phyloP scores from a whole-genome alignment of 2,329 filamentous ascomycete species.

The Ustulina deusta region DNA sequence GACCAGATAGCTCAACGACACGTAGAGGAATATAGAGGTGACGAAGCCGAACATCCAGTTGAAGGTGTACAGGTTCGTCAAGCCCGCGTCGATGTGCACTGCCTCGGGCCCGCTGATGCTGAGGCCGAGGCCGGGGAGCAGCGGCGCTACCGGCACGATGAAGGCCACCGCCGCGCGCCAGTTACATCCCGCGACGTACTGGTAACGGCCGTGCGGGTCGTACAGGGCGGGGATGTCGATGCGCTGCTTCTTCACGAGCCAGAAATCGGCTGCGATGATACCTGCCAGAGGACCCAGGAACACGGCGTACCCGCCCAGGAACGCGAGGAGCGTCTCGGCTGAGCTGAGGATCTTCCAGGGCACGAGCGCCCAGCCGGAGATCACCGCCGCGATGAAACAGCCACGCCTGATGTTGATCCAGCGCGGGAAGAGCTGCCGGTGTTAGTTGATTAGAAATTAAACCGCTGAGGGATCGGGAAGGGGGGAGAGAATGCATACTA shows the following conservation, averaged over 20 bases:
- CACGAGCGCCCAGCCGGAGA: conserved; percentile 69
- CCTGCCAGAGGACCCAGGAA: conserved; percentile 74
- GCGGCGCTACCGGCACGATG: conserved; percentile 66
- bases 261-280: conserved; percentile 71
- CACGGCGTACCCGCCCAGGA: conserved; percentile 70
- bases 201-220: conserved; percentile 59
- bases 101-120: conserved; percentile 53
- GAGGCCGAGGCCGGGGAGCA: conserved; percentile 66
- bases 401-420: conserved; percentile 69
- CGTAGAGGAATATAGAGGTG: conserved; percentile 67
- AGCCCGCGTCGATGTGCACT: conserved; percentile 56
- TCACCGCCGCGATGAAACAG: conserved; percentile 64
- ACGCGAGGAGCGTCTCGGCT: conserved; percentile 69
- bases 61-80: conserved; percentile 69
- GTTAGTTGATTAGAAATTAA: not conserved
- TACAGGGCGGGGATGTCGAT: conserved; percentile 57
- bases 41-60: conserved; percentile 75
- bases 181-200: conserved; percentile 61
- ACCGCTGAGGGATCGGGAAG: too few species aligned
- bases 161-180: conserved; percentile 71
- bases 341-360: conserved; percentile 75
- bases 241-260: conserved; percentile 67
- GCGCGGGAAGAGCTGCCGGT: conserved; percentile 58
- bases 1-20: conserved; percentile 60
- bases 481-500: conserved; percentile 39